Percentiles rank a stretch among this genome's conserved stretches.
Conservation (phyloP, 2,329 filamentous ascomycete genomes). For the Septoria linicola region DNA sequence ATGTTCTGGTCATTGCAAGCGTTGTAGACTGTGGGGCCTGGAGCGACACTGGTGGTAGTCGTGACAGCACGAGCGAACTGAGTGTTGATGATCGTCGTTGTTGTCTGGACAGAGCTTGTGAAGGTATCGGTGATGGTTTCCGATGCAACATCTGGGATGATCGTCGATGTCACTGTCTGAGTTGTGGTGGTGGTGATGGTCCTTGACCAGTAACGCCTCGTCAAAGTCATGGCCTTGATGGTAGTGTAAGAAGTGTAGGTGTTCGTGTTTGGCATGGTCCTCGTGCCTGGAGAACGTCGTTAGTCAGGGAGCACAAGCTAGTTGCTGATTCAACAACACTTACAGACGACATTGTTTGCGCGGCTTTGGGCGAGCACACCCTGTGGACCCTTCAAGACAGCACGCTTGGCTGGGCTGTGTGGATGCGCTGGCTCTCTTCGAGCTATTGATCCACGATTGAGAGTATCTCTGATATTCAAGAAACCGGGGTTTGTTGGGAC, state of each 20-base stretch:
- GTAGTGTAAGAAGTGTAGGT: constrained; percentile 4
- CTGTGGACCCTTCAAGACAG: constrained; percentile 5
- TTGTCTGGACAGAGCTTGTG: constrained; percentile 9
- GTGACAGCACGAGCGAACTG: neutral
- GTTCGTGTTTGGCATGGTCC: neutral
- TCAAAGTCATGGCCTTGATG: neutral
- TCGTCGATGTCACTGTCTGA: neutral
- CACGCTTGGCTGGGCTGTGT: constrained; percentile 5
- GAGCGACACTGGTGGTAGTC: constrained; percentile 8
- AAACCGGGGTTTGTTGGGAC: constrained; percentile 6
- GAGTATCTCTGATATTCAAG: neutral
- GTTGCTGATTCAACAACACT: neutral
- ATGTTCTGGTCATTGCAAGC: constrained; percentile 11
- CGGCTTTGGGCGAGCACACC: constrained; percentile 9
- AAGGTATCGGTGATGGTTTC: neutral
- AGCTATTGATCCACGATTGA: neutral
- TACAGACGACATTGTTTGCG: constrained; percentile 10
- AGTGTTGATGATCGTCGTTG: constrained; percentile 8
- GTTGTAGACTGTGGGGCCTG: constrained; percentile 9
- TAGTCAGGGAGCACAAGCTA: neutral
- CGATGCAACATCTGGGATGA: neutral
- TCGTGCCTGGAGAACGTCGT: neutral
- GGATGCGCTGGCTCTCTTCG: neutral
- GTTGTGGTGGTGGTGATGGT: neutral
- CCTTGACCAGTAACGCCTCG: neutral